Evolutionary conservation across 1,139 yeast genomes (phyloP).

Genomic region (Hansenula sp.): DNA sequence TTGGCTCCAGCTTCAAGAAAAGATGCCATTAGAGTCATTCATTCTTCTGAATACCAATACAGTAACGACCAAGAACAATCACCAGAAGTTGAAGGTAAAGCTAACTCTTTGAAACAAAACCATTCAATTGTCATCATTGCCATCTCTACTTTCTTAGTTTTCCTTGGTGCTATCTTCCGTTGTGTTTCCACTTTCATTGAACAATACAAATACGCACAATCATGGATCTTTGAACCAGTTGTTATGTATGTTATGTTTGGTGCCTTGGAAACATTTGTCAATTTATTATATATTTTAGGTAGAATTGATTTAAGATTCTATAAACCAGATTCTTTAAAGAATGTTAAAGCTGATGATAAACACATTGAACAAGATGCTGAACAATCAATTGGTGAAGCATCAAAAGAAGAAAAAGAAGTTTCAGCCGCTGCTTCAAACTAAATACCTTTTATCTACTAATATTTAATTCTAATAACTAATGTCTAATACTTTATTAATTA

Average conservation of each 20-base stretch:
- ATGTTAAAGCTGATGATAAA: background rate
- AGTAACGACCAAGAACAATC: conserved; percentile 25
- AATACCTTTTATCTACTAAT: background rate
- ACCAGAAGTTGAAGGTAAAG: conserved; percentile 11
- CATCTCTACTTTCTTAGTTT: conserved; percentile 48
- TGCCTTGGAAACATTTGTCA: conserved; percentile 54
- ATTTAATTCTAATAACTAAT: background rate
- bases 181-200: conserved; percentile 48
- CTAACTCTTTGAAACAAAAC: conserved; percentile 39
- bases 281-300: conserved; percentile 51
- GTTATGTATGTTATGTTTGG: conserved; percentile 70
- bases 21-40: conserved; percentile 38
- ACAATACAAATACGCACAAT: conserved; percentile 28
- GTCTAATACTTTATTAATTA: too few relatives aligned
- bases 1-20: conserved; percentile 47
- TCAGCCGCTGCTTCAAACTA: background rate
- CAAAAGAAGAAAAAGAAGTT: background rate
- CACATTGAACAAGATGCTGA: conserved; percentile 1
- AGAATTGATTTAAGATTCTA: conserved; percentile 75
- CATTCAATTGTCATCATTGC: conserved; percentile 42
- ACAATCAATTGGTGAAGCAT: background rate
- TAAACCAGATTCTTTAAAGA: conserved; percentile 42
- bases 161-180: conserved; percentile 54
- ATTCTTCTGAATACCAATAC: conserved; percentile 35
- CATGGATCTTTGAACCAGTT: conserved; percentile 46